phyloP scores from a whole-genome alignment of 1,284 basidiomycete species.

The Phlebopus sp. region DNA sequence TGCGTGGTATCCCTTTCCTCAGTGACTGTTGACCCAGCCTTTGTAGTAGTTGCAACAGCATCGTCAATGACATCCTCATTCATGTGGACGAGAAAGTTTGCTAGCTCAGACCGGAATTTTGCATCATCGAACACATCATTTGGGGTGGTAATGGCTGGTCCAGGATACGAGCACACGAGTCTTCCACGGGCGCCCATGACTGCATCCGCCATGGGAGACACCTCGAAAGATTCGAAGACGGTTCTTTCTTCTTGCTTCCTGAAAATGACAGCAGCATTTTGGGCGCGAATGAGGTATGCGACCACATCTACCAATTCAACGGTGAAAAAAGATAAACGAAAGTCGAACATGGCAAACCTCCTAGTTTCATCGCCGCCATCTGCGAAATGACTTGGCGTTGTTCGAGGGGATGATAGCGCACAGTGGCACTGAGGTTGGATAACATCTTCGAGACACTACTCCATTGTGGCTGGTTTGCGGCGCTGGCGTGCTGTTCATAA shows the following conservation, averaged over 20 bases:
- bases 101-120: slow-evolving; percentile 11
- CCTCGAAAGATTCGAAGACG: slow-evolving; percentile 43
- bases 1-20: slow-evolving; percentile 34
- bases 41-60: slow-evolving; percentile 23
- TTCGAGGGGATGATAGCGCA: not conserved
- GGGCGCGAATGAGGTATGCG: slow-evolving; percentile 36
- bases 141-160: slow-evolving; percentile 7
- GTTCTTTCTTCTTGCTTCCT: slow-evolving; percentile 24
- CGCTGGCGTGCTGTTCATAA: slow-evolving; percentile 5
- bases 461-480: slow-evolving; percentile 20
- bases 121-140: slow-evolving; percentile 5
- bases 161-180: slow-evolving; percentile 28
- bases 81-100: slow-evolving; percentile 8
- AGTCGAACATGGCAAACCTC: slow-evolving; percentile 16
- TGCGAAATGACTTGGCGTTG: slow-evolving; percentile 2
- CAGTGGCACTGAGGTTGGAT: slow-evolving; percentile 9
- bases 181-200: slow-evolving; percentile 40
- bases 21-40: slow-evolving; percentile 26
- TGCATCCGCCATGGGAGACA: slow-evolving; percentile 29
- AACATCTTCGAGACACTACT: slow-evolving; percentile 23
- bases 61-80: slow-evolving; percentile 5
- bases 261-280: slow-evolving; percentile 45
- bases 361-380: slow-evolving; percentile 13
- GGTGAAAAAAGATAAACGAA: not conserved
- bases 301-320: slow-evolving; percentile 27